These are phyloP conservation scores for Houttuynia cordata DNA, from an alignment of 164 flowering plant genomes.

Conservation along the genomic window DNA sequence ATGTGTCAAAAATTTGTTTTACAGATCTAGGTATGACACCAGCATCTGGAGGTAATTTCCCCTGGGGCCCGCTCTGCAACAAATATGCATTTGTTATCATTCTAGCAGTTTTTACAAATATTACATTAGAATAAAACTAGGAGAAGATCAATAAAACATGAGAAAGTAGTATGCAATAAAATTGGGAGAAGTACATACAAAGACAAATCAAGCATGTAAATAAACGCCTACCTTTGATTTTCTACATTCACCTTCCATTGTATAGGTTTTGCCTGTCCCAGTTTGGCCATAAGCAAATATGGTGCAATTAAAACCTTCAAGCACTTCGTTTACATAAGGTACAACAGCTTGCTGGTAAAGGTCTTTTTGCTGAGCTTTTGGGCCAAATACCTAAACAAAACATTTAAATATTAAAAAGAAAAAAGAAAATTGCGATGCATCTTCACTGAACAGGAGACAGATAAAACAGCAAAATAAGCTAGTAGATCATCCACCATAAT, in stretches of 20 bases:
- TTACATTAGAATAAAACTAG: not conserved
- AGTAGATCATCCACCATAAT: too few species aligned
- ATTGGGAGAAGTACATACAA: not conserved
- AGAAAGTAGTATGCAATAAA: not conserved
- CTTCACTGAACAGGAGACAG: not conserved
- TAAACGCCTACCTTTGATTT: conserved; percentile 55
- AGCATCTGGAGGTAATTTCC: conserved; percentile 79
- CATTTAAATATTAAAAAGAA: not conserved
- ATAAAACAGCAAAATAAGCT: not conserved
- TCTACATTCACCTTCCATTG: conserved; percentile 97
- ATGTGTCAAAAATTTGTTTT: conserved; percentile 85
- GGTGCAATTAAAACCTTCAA: conserved; percentile 95
- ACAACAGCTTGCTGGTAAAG: conserved; percentile 83
- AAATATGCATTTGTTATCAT: not conserved
- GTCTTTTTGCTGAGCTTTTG: conserved; percentile 76
- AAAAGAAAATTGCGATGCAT: too few species aligned
- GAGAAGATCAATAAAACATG: not conserved
- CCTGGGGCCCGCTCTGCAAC: conserved; percentile 65
- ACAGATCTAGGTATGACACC: conserved; percentile 97
- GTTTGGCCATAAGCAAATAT: conserved; percentile 99
- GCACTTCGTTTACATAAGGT: conserved; percentile 88
- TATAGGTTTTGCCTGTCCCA: conserved; percentile 94
- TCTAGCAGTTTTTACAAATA: too few species aligned
- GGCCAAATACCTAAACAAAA: conserved; percentile 76
- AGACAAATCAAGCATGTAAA: not conserved